Conservation (phyloP, 331 rosid genomes). For the Quercus phellos region DNA sequence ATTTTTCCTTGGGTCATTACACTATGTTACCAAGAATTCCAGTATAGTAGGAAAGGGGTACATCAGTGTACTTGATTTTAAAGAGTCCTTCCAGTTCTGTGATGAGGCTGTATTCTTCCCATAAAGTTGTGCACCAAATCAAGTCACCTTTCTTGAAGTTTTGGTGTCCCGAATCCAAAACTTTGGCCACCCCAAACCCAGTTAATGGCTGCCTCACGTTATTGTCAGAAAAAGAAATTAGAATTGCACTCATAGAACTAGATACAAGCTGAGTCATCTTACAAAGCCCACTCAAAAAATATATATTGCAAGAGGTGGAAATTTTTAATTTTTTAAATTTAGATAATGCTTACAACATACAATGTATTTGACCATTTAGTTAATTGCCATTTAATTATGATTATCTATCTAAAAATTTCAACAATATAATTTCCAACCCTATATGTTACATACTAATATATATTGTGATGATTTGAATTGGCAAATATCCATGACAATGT, state of each 20-base stretch:
- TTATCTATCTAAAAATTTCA: no score
- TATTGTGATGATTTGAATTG: no score
- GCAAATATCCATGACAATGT: no score
- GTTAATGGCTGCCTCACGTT: slow-evolving; percentile 3
- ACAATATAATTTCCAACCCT: no score
- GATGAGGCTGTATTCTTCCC: slow-evolving; percentile 14
- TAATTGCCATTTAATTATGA: no score
- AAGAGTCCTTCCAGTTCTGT: not conserved
- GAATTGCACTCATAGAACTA: not conserved
- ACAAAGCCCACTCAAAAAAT: no score
- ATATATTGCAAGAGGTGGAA: no score
- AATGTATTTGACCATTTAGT: no score
- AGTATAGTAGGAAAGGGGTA: slow-evolving; percentile 16
- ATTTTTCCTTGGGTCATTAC: no score
- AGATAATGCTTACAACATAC: no score
- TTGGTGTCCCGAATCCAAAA: slow-evolving; percentile 6
- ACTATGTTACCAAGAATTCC: slow-evolving; percentile 5
- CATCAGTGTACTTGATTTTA: not conserved
- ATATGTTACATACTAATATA: no score
- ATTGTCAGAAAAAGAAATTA: not conserved
- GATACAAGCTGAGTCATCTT: not conserved
- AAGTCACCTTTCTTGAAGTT: slow-evolving; percentile 18
- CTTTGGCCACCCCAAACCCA: slow-evolving; percentile 12
- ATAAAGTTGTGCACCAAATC: not conserved
- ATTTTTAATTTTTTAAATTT: no score